These are phyloP conservation scores for Penicillium carneum DNA, from an alignment of 2,329 filamentous ascomycete species.

Conservation along the genomic window DNA sequence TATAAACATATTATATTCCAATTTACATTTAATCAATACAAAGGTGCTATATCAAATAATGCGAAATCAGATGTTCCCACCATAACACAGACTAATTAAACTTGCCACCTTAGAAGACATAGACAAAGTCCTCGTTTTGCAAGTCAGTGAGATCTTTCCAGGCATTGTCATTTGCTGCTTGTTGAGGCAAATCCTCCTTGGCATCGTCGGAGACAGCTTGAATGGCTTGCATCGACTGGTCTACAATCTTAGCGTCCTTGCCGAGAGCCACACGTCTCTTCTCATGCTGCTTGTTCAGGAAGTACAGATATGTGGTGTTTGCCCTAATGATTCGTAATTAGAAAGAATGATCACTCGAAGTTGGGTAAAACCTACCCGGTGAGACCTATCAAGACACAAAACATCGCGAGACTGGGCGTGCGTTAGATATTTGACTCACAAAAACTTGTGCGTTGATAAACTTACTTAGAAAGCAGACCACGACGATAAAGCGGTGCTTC, in stretches of 20 bases:
- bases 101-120: constrained; percentile 55
- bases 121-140: constrained; percentile 70
- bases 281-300: constrained; percentile 65
- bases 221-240: constrained; percentile 64
- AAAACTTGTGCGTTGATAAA: too few species aligned
- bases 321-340: constrained; percentile 30
- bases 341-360: neutral
- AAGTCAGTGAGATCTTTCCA: constrained; percentile 68
- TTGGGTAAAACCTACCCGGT: constrained; percentile 46
- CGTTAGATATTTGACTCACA: constrained; percentile 19
- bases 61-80: neutral
- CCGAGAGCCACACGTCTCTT: constrained; percentile 63
- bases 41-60: neutral
- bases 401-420: constrained; percentile 60
- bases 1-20: neutral
- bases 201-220: constrained; percentile 30
- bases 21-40: neutral
- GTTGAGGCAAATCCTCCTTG: constrained; percentile 42
- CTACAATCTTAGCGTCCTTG: constrained; percentile 65
- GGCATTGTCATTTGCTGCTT: constrained; percentile 55
- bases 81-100: neutral
- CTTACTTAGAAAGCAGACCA: constrained; percentile 65
- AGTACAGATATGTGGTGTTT: constrained; percentile 58
- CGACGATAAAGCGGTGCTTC: constrained; percentile 66
- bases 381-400: constrained; percentile 65